phyloP scores from a whole-genome alignment of 2,329 filamentous ascomycete genomes.

The Dryadomyces quercivorus region DNA sequence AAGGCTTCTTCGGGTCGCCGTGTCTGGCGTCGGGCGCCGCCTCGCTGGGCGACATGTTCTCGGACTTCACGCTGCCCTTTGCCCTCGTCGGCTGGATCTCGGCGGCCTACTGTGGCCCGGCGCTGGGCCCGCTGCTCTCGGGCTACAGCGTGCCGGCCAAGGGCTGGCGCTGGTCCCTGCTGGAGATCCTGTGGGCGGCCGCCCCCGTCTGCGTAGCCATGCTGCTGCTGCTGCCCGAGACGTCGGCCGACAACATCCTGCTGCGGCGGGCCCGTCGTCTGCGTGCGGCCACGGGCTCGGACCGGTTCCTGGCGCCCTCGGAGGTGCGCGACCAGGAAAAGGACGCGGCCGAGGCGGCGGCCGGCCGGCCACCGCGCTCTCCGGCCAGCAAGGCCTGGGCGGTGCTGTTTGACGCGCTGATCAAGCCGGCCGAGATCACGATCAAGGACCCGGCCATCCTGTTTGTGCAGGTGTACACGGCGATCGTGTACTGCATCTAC shows the following conservation, averaged over 20 bases:
- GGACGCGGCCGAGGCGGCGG: neutral
- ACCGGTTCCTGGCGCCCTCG: conserved; percentile 44
- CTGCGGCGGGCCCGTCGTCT: conserved; percentile 43
- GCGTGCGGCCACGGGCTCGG: conserved; percentile 38
- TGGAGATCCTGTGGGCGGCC: conserved; percentile 17
- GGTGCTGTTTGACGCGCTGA: conserved; percentile 41
- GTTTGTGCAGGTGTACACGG: conserved; percentile 50
- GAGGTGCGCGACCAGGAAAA: conserved; percentile 34
- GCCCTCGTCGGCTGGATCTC: conserved; percentile 67
- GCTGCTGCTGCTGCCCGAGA: conserved; percentile 23
- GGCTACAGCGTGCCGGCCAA: conserved; percentile 19
- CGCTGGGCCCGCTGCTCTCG: conserved; percentile 36
- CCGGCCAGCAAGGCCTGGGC: conserved; percentile 12
- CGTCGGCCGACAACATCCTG: conserved; percentile 33
- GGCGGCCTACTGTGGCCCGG: conserved; percentile 33
- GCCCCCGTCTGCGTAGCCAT: conserved; percentile 29
- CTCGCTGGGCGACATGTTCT: conserved; percentile 52
- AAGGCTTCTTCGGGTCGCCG: conserved; percentile 49
- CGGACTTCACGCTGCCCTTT: conserved; percentile 50
- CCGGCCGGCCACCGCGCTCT: neutral
- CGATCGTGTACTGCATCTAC: conserved; percentile 50
- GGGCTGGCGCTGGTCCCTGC: conserved; percentile 24
- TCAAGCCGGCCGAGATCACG: conserved; percentile 41
- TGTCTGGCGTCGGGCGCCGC: conserved; percentile 51
- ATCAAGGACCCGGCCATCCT: conserved; percentile 49